phyloP scores from a whole-genome alignment of 2,329 filamentous ascomycete species.

The Fusarium armeniacum region DNA sequence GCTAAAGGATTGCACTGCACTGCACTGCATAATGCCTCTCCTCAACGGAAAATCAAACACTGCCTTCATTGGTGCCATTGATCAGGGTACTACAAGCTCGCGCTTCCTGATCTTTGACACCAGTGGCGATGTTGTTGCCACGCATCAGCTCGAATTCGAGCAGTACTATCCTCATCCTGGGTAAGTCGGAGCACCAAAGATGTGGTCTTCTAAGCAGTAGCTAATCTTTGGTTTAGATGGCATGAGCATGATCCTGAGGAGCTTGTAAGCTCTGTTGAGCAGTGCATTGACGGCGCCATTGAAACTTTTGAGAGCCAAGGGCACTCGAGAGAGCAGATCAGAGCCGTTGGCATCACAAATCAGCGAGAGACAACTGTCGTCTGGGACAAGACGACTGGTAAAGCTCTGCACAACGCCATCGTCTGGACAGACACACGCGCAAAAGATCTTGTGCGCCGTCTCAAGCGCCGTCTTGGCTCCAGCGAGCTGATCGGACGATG shows the following conservation, averaged over 20 bases:
- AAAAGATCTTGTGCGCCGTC: conserved; percentile 76
- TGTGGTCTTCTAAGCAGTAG: background rate
- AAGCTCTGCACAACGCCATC: conserved; percentile 84
- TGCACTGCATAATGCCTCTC: conserved; percentile 51
- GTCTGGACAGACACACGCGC: conserved; percentile 90
- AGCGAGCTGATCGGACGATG: conserved; percentile 77
- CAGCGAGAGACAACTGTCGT: conserved; percentile 86
- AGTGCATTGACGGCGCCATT: conserved; percentile 81
- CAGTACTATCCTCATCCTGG: conserved; percentile 82
- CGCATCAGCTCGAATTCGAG: conserved; percentile 81
- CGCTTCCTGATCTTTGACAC: conserved; percentile 84
- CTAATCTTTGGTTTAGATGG: conserved; percentile 68
- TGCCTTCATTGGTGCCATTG: conserved; percentile 79
- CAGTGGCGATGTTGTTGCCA: conserved; percentile 76
- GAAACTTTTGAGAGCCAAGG: conserved; percentile 77
- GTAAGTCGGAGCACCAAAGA: conserved; percentile 59
- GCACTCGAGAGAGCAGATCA: conserved; percentile 76
- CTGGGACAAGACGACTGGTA: conserved; percentile 82
- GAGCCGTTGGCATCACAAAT: conserved; percentile 83
- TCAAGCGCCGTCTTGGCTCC: conserved; percentile 76
- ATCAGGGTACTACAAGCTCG: conserved; percentile 84
- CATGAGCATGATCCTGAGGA: conserved; percentile 87
- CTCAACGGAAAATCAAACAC: conserved; percentile 46
- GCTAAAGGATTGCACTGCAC: background rate
- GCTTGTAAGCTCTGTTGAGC: conserved; percentile 77